Evolutionary conservation across 305 asterid species (phyloP).

Genomic region (Fraxinus floribunda): DNA sequence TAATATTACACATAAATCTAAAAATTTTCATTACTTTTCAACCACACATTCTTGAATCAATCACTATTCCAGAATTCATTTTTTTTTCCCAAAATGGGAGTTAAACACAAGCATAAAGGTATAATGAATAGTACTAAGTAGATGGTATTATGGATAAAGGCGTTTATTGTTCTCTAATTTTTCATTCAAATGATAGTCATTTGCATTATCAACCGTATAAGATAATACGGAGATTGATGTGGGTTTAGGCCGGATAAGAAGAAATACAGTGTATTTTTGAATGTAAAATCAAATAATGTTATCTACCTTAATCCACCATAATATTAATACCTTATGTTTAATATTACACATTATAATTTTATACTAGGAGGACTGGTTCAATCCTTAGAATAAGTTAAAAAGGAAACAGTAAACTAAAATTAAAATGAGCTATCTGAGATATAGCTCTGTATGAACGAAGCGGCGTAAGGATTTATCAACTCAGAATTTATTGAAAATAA

Average conservation of each 20-base stretch:
- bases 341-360: too few species aligned
- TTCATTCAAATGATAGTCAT: not conserved
- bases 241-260: not conserved
- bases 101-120: too few species aligned
- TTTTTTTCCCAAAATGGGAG: too few species aligned
- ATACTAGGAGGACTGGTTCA: not conserved
- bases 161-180: too few species aligned
- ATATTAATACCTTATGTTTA: not conserved
- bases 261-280: not conserved
- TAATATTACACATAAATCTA: too few species aligned
- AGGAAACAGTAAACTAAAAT: not conserved
- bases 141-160: not conserved
- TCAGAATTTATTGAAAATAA: not conserved
- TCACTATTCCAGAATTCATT: too few species aligned
- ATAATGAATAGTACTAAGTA: not conserved
- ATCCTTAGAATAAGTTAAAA: not conserved
- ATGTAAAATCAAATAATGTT: not conserved
- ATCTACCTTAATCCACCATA: not conserved
- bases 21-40: too few species aligned
- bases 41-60: too few species aligned
- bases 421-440: not conserved
- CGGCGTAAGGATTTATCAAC: not conserved
- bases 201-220: not conserved
- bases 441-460: not conserved
- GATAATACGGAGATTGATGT: not conserved